Evolutionary conservation across 345 rosid genomes (phyloP).

Genomic region (Xanthoceras sorbifolium): DNA sequence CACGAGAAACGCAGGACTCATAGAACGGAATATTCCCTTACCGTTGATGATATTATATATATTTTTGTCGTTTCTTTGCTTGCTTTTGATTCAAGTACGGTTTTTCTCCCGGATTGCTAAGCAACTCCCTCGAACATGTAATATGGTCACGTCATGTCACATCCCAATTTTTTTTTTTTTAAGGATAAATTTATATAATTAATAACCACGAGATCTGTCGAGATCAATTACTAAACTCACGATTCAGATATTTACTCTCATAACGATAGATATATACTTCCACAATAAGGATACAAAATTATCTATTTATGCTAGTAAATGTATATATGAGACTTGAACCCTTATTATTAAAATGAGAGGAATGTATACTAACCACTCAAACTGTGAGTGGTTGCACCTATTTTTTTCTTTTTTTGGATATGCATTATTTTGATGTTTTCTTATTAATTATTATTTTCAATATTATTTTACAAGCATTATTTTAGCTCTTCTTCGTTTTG

Average conservation of each 20-base stretch:
- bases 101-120: neutral
- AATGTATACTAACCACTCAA: too few relatives aligned
- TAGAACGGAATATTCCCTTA: conserved; percentile 34
- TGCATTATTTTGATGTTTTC: neutral
- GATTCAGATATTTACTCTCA: too few relatives aligned
- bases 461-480: neutral
- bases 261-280: too few relatives aligned
- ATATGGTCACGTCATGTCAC: neutral
- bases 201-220: too few relatives aligned
- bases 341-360: too few relatives aligned
- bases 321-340: too few relatives aligned
- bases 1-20: conserved; percentile 28
- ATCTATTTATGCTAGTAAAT: too few relatives aligned
- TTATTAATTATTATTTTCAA: too few relatives aligned
- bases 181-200: too few relatives aligned
- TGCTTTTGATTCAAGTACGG: conserved; percentile 12
- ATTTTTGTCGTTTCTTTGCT: conserved; percentile 14
- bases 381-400: too few relatives aligned
- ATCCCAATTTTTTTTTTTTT: neutral
- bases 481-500: neutral
- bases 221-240: too few relatives aligned
- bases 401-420: neutral
- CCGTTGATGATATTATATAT: neutral
- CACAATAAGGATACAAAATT: too few relatives aligned
- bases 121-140: neutral